These are phyloP conservation scores for Ogataea ganodermae DNA, from an alignment of 805 yeast species.

Conservation along the genomic window DNA sequence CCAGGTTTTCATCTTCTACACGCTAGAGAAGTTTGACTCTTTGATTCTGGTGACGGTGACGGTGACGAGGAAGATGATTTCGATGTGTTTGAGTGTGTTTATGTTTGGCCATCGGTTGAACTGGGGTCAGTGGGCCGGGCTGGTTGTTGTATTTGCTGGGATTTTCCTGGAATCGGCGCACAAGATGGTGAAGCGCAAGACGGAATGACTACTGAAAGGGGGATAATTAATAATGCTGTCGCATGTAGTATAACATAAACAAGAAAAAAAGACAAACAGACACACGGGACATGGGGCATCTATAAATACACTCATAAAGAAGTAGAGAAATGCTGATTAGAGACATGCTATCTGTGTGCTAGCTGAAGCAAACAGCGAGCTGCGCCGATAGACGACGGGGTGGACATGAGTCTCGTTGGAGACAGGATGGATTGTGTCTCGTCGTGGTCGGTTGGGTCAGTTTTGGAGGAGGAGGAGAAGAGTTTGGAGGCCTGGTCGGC, in stretches of 20 bases:
- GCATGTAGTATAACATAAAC: no score
- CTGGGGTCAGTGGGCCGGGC: constrained; percentile 74
- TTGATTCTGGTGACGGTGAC: constrained; percentile 87
- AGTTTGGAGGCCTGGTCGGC: constrained; percentile 5
- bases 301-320: constrained; percentile 14
- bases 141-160: constrained; percentile 78
- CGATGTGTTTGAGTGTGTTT: constrained; percentile 87
- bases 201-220: constrained; percentile 1
- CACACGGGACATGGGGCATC: constrained; percentile 4
- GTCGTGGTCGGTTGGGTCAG: constrained; percentile 15
- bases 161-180: constrained; percentile 74
- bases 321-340: constrained; percentile 7
- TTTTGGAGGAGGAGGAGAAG: constrained; percentile 9
- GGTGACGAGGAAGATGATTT: constrained; percentile 93
- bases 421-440: constrained; percentile 36
- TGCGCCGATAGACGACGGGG: constrained; percentile 51
- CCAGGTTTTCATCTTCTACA: constrained; percentile 87
- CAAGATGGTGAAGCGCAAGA: constrained; percentile 35
- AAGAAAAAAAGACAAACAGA: not conserved
- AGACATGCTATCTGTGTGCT: constrained; percentile 35
- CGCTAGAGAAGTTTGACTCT: constrained; percentile 83
- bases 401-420: constrained; percentile 42
- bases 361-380: constrained; percentile 46
- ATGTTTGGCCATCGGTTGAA: constrained; percentile 79
- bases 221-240: not conserved